Conservation (phyloP, 257 asterid genomes). For the Solanum pennellii region DNA sequence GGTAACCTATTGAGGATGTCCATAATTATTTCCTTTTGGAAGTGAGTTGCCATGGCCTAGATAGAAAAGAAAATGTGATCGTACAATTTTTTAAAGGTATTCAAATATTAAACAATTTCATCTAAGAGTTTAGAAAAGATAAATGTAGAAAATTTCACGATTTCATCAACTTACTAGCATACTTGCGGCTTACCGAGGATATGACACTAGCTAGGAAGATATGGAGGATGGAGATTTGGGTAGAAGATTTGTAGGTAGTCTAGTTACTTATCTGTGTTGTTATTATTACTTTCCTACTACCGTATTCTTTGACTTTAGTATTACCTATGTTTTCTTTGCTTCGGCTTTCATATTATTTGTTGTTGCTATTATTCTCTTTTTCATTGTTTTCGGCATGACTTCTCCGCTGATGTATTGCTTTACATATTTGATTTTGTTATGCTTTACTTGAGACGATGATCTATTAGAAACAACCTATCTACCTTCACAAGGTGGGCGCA, state of each 20-base stretch:
- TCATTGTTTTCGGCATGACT: not conserved
- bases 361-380: not conserved
- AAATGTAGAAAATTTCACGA: not conserved
- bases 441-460: not conserved
- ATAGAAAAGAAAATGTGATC: not conserved
- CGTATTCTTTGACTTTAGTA: not conserved
- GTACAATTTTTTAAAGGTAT: not conserved
- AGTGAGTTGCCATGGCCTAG: not conserved
- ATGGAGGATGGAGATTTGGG: not conserved
- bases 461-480: not conserved
- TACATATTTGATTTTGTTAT: not conserved
- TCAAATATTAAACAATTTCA: not conserved
- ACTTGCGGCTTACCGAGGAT: not conserved
- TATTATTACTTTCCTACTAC: not conserved
- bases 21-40: not conserved
- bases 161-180: not conserved
- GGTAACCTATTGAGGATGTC: not conserved
- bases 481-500: not conserved
- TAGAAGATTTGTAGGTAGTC: not conserved
- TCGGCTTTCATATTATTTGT: not conserved
- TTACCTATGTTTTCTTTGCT: not conserved
- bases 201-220: not conserved
- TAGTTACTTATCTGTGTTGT: not conserved
- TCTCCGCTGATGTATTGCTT: not conserved
- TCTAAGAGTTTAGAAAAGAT: not conserved